Evolutionary conservation across 257 asterid genomes (phyloP).

Genomic region (Solanum gandarillasii): DNA sequence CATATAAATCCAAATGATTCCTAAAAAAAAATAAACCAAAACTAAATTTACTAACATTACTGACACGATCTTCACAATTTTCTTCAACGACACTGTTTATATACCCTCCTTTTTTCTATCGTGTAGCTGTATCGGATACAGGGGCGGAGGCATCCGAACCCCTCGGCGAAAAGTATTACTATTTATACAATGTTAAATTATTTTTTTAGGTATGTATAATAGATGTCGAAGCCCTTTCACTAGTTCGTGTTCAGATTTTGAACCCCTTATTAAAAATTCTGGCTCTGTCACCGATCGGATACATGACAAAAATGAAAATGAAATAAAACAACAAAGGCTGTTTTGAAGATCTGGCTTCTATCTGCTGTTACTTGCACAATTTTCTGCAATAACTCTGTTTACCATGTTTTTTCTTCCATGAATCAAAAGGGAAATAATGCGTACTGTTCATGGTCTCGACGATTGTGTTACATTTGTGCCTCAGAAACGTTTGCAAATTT

Average conservation of each 20-base stretch:
- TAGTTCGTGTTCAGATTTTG: too few species aligned
- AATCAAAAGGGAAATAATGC: not conserved
- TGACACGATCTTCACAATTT: not conserved
- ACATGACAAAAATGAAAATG: not conserved
- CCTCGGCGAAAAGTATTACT: too few species aligned
- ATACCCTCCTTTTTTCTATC: not conserved
- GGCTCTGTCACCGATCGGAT: not conserved
- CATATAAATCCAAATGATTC: not conserved
- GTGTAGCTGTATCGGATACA: not conserved
- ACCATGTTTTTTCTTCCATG: not conserved
- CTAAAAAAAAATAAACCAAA: not conserved
- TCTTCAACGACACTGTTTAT: not conserved
- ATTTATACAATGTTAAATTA: too few species aligned
- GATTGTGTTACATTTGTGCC: not conserved
- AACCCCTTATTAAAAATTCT: too few species aligned
- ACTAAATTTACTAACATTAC: not conserved
- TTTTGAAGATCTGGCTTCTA: not conserved
- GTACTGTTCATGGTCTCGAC: not conserved
- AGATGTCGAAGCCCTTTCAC: too few species aligned
- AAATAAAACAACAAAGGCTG: not conserved
- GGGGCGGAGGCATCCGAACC: too few species aligned
- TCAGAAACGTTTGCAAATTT: not conserved
- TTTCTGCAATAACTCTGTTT: not conserved
- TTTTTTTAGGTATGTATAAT: too few species aligned
- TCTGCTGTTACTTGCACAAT: not conserved